phyloP scores from a whole-genome alignment of 345 rosid genomes.

The Brassica nigra region DNA sequence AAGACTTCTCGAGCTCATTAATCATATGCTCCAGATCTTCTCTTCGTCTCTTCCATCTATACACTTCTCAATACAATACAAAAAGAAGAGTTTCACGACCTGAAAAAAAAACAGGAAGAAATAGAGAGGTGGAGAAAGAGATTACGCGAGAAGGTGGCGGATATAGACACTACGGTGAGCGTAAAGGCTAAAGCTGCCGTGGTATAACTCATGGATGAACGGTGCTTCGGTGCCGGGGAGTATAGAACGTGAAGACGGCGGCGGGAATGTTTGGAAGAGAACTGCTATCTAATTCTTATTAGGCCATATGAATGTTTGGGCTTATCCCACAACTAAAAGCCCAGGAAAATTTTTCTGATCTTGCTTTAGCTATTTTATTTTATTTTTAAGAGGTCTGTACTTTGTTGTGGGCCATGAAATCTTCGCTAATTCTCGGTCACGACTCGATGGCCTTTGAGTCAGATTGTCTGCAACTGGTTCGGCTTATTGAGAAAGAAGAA shows the following conservation, averaged over 20 bases:
- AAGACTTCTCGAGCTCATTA: conserved; percentile 58
- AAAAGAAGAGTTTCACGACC: neutral
- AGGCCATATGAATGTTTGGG: neutral
- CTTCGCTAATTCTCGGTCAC: no score
- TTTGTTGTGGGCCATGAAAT: no score
- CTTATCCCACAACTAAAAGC: neutral
- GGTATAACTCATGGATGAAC: conserved; percentile 27
- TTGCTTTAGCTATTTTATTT: neutral
- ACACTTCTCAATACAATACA: conserved; percentile 40
- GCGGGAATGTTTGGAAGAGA: conserved; percentile 14
- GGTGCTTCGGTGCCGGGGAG: conserved; percentile 19
- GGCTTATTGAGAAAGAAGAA: no score
- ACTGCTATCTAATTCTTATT: neutral
- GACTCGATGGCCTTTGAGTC: no score
- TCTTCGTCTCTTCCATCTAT: conserved; percentile 49
- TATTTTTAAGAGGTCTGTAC: neutral
- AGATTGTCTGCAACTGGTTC: no score
- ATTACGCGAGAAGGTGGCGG: conserved; percentile 35
- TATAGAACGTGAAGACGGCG: conserved; percentile 25
- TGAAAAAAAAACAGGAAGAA: neutral
- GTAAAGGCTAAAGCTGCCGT: conserved; percentile 31
- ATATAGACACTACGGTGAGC: conserved; percentile 32
- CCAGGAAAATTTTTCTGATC: neutral
- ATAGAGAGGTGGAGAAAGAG: conserved; percentile 8
- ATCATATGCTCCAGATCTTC: conserved; percentile 43